Base-by-base conservation (phyloP, 768 basidiomycete genomes). In the Rhodotorula toruloides region DNA sequence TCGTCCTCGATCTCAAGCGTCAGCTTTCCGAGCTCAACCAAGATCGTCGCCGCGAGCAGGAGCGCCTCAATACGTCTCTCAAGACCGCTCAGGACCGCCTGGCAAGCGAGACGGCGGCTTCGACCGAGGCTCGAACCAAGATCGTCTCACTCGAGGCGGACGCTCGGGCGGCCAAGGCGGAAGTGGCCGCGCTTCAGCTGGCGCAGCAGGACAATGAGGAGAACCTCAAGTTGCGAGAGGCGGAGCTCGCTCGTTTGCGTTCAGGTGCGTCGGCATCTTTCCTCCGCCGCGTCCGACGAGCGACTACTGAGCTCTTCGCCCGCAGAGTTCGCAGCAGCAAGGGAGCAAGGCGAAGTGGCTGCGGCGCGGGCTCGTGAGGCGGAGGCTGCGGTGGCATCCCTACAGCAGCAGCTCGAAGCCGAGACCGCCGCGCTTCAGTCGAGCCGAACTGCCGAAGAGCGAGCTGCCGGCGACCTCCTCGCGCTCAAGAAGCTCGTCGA, bases 391-490 rank as follows among this genome's bases (percentile, higher is more conserved):
- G 78, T 82, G 39, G 77, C 79, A 2, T 74, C 78, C 61, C 80
- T 81, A 39, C 85, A 84, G 54, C 80, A 81, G 46, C 76, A 86
- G 77, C 79, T 82, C 42, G 77, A 79, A 3, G 75, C 78, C 16
- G 72, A 71, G 9, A 78, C 82, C 5, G 84, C 84, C 27, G 21
- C 48, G 0, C 54, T 67, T 34, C 49, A 56, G 34, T 17, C 54
- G 29, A 53, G 54, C 40, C 58, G 49, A 11, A 29, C 54, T 17
- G 42, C 65, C 22, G 59, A 67, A 22, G 34, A 79, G 79, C 88
- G 86, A 73, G 80, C 94, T 4, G 86, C 90, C 73, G 83, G 81
- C 46, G 93, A 96, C 77, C 80, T 96, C 17, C 92, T 94, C 73
- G 87, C 90, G 67, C 81, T 98, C 13, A 86, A 92, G 12, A 80